Conservation (phyloP, 2,329 filamentous ascomycete species). For the Pseudogymnoascus sp. region DNA sequence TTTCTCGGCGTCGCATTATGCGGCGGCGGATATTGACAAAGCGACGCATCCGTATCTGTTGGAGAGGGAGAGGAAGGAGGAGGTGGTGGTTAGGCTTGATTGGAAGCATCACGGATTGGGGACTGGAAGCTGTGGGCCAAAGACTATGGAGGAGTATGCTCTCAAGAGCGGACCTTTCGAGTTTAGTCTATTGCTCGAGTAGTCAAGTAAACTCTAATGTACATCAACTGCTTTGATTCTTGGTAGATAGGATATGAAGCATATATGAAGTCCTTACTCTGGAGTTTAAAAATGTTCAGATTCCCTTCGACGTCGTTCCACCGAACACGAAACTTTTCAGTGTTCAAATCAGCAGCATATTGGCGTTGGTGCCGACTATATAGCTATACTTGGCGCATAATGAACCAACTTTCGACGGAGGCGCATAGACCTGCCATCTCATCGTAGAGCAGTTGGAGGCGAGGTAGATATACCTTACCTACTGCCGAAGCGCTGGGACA, state of each 20-base stretch:
- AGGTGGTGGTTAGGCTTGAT: slow-evolving; percentile 50
- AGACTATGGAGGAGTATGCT: slow-evolving; percentile 41
- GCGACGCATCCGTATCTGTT: slow-evolving; percentile 55
- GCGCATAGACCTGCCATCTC: not conserved
- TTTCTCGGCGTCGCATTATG: slow-evolving; percentile 51
- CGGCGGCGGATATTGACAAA: slow-evolving; percentile 43
- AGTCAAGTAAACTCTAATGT: not conserved
- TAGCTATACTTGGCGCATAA: not conserved
- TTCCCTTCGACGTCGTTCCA: not conserved
- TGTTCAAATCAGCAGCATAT: not conserved
- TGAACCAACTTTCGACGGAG: not conserved
- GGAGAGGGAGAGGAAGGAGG: slow-evolving; percentile 37
- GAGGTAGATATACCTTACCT: not conserved
- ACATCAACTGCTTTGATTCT: not conserved
- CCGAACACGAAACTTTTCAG: not conserved
- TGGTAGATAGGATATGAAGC: not conserved
- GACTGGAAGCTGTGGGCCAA: slow-evolving; percentile 53
- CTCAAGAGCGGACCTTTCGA: slow-evolving; percentile 29
- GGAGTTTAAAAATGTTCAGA: not conserved
- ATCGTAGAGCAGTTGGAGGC: not conserved
- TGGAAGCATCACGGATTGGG: slow-evolving; percentile 55
- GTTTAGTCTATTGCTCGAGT: slow-evolving; percentile 9
- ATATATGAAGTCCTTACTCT: not conserved
- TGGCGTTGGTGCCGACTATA: not conserved
- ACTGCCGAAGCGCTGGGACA: not conserved